Base-by-base conservation (phyloP, 352 stramenopile species). In the Phytophthora europaea region DNA sequence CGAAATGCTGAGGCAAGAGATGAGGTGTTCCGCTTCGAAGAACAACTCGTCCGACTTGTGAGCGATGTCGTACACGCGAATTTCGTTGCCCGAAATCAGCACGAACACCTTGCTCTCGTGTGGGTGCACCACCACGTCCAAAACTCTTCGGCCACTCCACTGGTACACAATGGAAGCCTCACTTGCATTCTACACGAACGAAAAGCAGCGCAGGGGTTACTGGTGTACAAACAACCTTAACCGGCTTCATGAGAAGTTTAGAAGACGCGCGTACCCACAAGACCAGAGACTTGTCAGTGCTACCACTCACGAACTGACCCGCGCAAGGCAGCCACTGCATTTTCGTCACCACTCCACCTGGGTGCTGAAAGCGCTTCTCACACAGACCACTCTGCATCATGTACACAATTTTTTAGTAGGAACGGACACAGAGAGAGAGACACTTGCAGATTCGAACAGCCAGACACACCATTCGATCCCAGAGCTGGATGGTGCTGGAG, bases 251-350 rank as follows among this genome's bases (percentile, higher is more conserved):
- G 8, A 15, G 9, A 51, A 51, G 43, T 13, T 15, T 51, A 15
- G 8, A 16, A n/a, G 33, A 16, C 5, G 40, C 4, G 28, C 81
- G n/a, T 80, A 95, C 88, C 88, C 88, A 94, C 22, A 95, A 50
- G 34, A 94, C 63, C 12, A 95, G 76, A 12, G 85, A 93, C 28
- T 93, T 94, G 43, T 95, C 84, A 0, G 84, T 70, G 47, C 85
- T 95, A 1, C 85, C 87, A 61, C 80, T 93, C 16, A 94, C 65
- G 60, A 95, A 94, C 33, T 92, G 81, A 16, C 76, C 70, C 3
- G 80, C 84, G 61, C 80, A 72, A 2, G 87, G 82, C 23, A 92
- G 47, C 88, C 88, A 95, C 28, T 82, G 75, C 15, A 91, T 65
- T 12, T 69, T 81, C 5, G 75, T 75, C 15, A 93, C 85, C 22